Evolutionary conservation across 2,329 filamentous ascomycete genomes (phyloP).

Genomic region (Thielaviopsis cerberus): DNA sequence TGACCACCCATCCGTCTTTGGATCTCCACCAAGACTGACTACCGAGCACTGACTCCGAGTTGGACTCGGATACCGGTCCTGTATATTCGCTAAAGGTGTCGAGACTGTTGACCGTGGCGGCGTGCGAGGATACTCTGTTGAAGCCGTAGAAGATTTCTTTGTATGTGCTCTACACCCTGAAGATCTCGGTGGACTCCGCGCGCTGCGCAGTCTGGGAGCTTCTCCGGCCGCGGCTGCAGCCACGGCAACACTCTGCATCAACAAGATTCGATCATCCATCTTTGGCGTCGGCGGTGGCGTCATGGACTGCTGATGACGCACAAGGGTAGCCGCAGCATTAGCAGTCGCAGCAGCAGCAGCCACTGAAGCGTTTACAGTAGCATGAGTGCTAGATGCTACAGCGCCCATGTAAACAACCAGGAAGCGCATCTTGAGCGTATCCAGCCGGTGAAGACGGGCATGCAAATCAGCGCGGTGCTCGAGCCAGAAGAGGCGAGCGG

Average conservation of each 20-base stretch:
- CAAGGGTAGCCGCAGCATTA: background rate
- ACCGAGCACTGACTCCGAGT: slow-evolving; percentile 5
- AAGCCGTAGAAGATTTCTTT: slow-evolving; percentile 1
- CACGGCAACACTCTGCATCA: slow-evolving; percentile 9
- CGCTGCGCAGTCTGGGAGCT: background rate
- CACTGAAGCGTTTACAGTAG: slow-evolving; percentile 4
- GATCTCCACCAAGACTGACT: slow-evolving; percentile 15
- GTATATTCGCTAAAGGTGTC: background rate
- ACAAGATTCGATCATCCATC: slow-evolving; percentile 5
- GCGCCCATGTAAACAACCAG: slow-evolving; percentile 46
- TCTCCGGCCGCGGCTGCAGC: slow-evolving; percentile 3
- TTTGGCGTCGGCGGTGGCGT: slow-evolving; percentile 5
- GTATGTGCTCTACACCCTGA: background rate
- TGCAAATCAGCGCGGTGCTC: slow-evolving; percentile 34
- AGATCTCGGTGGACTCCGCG: background rate
- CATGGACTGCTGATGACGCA: background rate
- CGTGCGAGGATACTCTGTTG: background rate
- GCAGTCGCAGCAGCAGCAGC: slow-evolving; percentile 1
- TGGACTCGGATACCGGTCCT: background rate
- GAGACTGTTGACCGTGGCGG: slow-evolving; percentile 4
- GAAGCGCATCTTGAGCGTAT: slow-evolving; percentile 45
- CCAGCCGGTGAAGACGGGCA: slow-evolving; percentile 38
- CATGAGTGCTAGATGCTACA: slow-evolving; percentile 22
- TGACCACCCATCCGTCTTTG: slow-evolving; percentile 31
- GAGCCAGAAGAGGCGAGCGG: slow-evolving; percentile 39